Percentiles rank a stretch among this genome's conserved stretches.
phyloP scores from a whole-genome alignment of 2,329 filamentous ascomycete species.

The Pseudogymnoascus sp. region DNA sequence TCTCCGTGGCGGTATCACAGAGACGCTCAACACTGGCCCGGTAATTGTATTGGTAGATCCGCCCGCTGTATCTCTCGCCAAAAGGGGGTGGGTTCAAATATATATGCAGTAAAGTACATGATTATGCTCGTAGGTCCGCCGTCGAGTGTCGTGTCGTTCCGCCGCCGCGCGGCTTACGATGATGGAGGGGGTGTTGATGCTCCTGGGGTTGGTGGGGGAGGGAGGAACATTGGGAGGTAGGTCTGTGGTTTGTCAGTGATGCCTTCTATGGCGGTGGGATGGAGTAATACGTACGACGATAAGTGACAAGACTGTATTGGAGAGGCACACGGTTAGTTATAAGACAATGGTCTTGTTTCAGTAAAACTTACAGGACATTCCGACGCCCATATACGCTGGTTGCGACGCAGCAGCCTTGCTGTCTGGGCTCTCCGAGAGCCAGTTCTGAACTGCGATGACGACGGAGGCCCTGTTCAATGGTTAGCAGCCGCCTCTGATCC shows the following conservation, averaged over 20 bases:
- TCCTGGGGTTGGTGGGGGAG: slow-evolving; percentile 35
- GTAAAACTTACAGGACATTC: slow-evolving; percentile 61
- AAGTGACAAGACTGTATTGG: slow-evolving; percentile 24
- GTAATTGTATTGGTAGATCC: not conserved
- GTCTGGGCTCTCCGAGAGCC: slow-evolving; percentile 67
- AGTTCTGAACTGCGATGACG: slow-evolving; percentile 65
- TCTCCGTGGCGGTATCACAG: not conserved
- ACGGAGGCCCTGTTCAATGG: slow-evolving; percentile 53
- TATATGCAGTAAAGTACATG: not conserved
- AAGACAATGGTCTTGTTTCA: not conserved
- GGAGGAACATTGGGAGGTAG: slow-evolving; percentile 58
- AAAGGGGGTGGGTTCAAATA: not conserved
- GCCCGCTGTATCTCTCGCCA: not conserved
- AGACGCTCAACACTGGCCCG: not conserved
- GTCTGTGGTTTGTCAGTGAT: slow-evolving; percentile 31
- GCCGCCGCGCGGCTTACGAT: not conserved
- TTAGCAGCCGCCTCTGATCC: not conserved
- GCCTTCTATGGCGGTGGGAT: not conserved
- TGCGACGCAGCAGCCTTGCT: slow-evolving; percentile 55
- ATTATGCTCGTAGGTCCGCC: slow-evolving; percentile 5
- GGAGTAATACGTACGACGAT: slow-evolving; percentile 31
- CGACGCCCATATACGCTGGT: slow-evolving; percentile 64
- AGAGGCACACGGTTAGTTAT: slow-evolving; percentile 5
- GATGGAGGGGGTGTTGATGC: not conserved
- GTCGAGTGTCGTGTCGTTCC: not conserved